Evolutionary conservation across 768 basidiomycete genomes (phyloP).

Genomic region (Calocybe cyanea): DNA sequence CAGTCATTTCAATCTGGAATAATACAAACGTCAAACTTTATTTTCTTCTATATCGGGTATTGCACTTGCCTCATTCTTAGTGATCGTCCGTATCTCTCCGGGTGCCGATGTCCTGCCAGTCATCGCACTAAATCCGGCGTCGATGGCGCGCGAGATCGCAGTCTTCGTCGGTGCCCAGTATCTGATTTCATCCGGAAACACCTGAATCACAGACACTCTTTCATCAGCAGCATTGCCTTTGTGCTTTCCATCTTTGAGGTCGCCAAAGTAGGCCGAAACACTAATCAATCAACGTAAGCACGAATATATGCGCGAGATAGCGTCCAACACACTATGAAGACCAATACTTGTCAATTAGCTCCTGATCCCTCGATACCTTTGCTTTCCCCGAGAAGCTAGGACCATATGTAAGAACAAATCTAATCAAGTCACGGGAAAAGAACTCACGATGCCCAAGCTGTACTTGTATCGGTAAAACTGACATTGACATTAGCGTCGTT

Average conservation of each 20-base stretch:
- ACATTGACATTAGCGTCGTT: slow-evolving; percentile 79
- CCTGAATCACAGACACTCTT: slow-evolving; percentile 73
- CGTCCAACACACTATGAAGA: slow-evolving; percentile 39
- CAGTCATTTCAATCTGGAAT: slow-evolving; percentile 41
- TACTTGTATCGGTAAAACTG: slow-evolving; percentile 68
- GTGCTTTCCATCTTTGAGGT: slow-evolving; percentile 81
- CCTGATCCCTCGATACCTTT: slow-evolving; percentile 56
- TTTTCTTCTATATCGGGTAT: not conserved
- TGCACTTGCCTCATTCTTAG: slow-evolving; percentile 59
- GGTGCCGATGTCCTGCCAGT: slow-evolving; percentile 63
- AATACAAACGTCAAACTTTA: not conserved
- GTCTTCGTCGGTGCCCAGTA: slow-evolving; percentile 75
- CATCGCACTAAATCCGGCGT: slow-evolving; percentile 55
- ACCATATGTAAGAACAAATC: not conserved
- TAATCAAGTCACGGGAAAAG: not conserved
- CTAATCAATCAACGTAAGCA: slow-evolving; percentile 27
- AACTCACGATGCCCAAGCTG: slow-evolving; percentile 68
- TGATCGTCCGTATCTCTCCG: slow-evolving; percentile 77
- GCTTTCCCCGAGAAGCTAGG: slow-evolving; percentile 69
- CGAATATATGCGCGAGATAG: not conserved
- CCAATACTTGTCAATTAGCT: slow-evolving; percentile 64
- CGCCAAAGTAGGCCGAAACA: slow-evolving; percentile 77
- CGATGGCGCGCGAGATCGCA: slow-evolving; percentile 50
- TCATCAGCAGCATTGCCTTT: slow-evolving; percentile 80
- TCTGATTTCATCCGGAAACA: slow-evolving; percentile 75